phyloP scores from a whole-genome alignment of 2,329 filamentous ascomycete genomes.

The Arthrocladium fulminans region DNA sequence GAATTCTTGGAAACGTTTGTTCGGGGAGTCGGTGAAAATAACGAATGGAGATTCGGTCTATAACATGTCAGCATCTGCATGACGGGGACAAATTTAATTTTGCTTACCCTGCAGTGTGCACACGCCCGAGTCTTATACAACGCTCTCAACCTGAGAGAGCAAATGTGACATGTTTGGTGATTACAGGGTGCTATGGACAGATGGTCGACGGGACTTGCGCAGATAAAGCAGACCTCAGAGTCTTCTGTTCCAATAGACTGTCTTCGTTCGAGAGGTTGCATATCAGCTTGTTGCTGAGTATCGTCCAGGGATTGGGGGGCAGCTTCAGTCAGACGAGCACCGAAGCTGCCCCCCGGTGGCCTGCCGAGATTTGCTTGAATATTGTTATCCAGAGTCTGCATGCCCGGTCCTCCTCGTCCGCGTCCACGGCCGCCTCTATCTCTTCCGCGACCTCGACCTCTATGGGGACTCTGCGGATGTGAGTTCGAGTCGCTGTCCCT shows the following conservation, averaged over 20 bases:
- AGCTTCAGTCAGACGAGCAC: slow-evolving; percentile 42
- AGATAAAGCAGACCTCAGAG: slow-evolving; percentile 92
- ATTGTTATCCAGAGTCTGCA: slow-evolving; percentile 55
- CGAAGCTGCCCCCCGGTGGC: slow-evolving; percentile 37
- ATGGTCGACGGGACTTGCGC: slow-evolving; percentile 80
- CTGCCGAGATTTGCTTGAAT: slow-evolving; percentile 29
- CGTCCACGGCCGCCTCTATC: slow-evolving; percentile 39
- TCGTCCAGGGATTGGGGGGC: slow-evolving; percentile 31
- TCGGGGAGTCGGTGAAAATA: slow-evolving; percentile 79
- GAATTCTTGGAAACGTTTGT: slow-evolving; percentile 82
- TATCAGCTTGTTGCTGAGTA: slow-evolving; percentile 14
- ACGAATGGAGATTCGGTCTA: slow-evolving; percentile 54
- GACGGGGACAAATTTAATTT: background rate
- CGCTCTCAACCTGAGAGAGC: slow-evolving; percentile 78
- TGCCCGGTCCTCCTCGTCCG: slow-evolving; percentile 49
- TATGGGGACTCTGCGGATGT: background rate
- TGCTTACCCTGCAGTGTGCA: slow-evolving; percentile 79
- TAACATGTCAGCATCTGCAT: slow-evolving; percentile 3
- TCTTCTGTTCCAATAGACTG: slow-evolving; percentile 40
- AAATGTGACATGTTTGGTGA: slow-evolving; percentile 94
- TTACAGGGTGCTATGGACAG: slow-evolving; percentile 88
- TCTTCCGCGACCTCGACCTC: slow-evolving; percentile 39
- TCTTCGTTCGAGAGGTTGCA: slow-evolving; percentile 17
- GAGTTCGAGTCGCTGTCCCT: background rate
- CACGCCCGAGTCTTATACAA: slow-evolving; percentile 95